Conservation (phyloP, 179 eudicot genomes). For the Carnegiea gigantea region DNA sequence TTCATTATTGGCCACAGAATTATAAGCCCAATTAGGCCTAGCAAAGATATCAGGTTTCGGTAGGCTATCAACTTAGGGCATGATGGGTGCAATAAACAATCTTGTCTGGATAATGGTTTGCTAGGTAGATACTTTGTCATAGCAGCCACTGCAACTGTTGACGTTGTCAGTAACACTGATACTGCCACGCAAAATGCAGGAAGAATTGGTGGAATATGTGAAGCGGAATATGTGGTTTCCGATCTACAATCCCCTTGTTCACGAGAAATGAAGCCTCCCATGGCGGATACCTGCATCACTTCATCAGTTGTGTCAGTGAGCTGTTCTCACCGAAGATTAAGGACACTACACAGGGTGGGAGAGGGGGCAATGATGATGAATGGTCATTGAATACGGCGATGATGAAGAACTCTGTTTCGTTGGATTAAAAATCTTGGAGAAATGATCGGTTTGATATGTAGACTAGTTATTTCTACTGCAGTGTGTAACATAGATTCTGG, state of each 20-base stretch:
- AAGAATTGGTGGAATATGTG: conserved; percentile 61
- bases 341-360: neutral
- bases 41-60: neutral
- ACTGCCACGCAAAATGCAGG: conserved; percentile 46
- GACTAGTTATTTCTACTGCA: neutral
- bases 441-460: neutral
- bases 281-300: conserved; percentile 5
- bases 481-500: neutral
- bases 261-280: conserved; percentile 46
- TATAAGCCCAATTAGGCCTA: neutral
- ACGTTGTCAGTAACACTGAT: neutral
- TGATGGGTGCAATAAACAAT: too few relatives aligned
- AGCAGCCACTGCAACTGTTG: neutral
- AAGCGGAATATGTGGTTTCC: conserved; percentile 91
- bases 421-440: neutral
- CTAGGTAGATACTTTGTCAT: too few relatives aligned
- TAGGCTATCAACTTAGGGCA: too few relatives aligned
- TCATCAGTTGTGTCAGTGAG: neutral
- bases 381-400: neutral
- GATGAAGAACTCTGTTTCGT: neutral
- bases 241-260: conserved; percentile 86
- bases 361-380: neutral
- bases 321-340: neutral
- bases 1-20: neutral
- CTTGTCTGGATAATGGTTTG: too few relatives aligned